These are phyloP conservation scores for Prinsepia uniflora DNA, from an alignment of 306 rosid genomes.

Conservation along the genomic window DNA sequence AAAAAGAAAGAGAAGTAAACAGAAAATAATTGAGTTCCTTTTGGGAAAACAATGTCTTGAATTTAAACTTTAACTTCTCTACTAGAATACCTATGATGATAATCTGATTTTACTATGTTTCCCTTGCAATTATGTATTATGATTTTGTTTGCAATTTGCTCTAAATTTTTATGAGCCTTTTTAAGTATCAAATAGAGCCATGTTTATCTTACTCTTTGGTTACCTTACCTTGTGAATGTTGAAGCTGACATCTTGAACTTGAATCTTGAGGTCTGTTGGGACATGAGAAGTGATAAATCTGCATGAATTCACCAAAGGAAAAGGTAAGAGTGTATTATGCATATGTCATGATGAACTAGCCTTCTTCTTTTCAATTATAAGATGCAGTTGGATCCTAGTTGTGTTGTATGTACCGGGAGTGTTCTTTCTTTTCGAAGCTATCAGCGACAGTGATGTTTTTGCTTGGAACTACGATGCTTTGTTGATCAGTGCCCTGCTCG, in stretches of 20 bases:
- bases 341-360: background rate
- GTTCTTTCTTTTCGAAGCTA: slow-evolving; percentile 46
- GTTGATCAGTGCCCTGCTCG: slow-evolving; percentile 35
- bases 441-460: slow-evolving; percentile 44
- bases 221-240: slow-evolving; percentile 81
- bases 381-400: background rate
- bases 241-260: slow-evolving; percentile 63
- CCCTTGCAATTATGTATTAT: background rate
- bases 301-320: slow-evolving; percentile 29
- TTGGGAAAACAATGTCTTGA: background rate
- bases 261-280: slow-evolving; percentile 70
- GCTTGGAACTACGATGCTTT: slow-evolving; percentile 62
- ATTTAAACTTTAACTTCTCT: background rate
- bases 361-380: slow-evolving; percentile 6
- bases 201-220: slow-evolving; percentile 16
- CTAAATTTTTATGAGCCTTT: background rate
- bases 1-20: slow-evolving; percentile 30
- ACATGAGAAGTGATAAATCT: slow-evolving; percentile 81
- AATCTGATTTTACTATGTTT: background rate
- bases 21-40: slow-evolving; percentile 7
- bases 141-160: background rate
- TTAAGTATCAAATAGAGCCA: slow-evolving; percentile 5
- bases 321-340: background rate
- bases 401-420: slow-evolving; percentile 46
- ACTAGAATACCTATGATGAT: background rate